Conservation (phyloP, 140 eudicot species). For the Senecio squalidus region DNA sequence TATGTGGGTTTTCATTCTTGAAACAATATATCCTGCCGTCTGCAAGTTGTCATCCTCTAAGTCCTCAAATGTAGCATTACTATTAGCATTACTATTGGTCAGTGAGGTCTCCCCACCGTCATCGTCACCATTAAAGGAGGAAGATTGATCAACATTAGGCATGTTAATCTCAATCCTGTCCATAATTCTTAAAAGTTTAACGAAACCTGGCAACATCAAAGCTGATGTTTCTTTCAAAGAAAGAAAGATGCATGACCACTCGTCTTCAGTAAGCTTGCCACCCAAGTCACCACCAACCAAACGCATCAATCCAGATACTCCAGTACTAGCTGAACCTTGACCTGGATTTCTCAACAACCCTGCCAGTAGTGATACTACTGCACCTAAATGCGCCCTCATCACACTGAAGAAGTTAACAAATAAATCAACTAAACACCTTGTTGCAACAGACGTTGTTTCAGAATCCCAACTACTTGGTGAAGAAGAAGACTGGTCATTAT, state of each 20-base stretch:
- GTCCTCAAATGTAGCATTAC: slow-evolving; percentile 33
- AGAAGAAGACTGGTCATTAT: slow-evolving; percentile 24
- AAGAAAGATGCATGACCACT: slow-evolving; percentile 68
- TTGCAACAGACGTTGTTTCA: slow-evolving; percentile 74
- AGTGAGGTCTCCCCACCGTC: slow-evolving; percentile 31
- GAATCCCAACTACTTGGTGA: slow-evolving; percentile 69
- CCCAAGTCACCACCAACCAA: slow-evolving; percentile 59
- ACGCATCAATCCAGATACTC: slow-evolving; percentile 73
- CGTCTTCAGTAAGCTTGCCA: slow-evolving; percentile 61
- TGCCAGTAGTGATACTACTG: slow-evolving; percentile 53
- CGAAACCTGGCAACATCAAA: slow-evolving; percentile 55
- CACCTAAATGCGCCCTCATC: slow-evolving; percentile 55
- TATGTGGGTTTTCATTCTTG: slow-evolving; percentile 86
- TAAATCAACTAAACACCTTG: slow-evolving; percentile 71
- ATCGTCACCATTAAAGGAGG: slow-evolving; percentile 31
- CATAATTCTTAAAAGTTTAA: slow-evolving; percentile 60
- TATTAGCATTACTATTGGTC: slow-evolving; percentile 30
- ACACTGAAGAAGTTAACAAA: slow-evolving; percentile 55
- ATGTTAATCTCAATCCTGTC: slow-evolving; percentile 55
- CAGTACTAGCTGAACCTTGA: slow-evolving; percentile 73
- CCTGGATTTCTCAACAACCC: slow-evolving; percentile 59
- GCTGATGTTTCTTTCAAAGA: slow-evolving; percentile 59
- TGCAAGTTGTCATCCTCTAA: slow-evolving; percentile 73
- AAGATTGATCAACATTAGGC: slow-evolving; percentile 38
- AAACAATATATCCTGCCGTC: slow-evolving; percentile 70